phyloP scores from a whole-genome alignment of 1,139 yeast species.

The Saccharomycopsis hybrid region DNA sequence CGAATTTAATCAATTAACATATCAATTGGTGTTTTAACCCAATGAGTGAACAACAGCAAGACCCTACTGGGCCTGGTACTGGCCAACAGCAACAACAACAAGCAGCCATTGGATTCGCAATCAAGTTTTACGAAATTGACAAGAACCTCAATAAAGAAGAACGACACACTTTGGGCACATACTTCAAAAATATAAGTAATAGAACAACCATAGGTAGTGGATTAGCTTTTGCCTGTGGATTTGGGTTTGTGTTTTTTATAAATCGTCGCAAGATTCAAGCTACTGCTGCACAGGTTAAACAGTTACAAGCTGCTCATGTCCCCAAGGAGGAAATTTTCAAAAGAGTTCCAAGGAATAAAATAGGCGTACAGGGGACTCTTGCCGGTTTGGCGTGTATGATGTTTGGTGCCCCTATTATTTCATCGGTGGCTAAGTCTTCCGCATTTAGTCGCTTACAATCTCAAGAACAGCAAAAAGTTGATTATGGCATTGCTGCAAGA shows the following conservation, averaged over 20 bases:
- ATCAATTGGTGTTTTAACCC: too few relatives aligned
- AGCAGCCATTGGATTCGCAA: neutral
- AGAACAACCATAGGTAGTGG: slow-evolving; percentile 2
- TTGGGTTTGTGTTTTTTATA: slow-evolving; percentile 9
- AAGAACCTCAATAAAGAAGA: slow-evolving; percentile 13
- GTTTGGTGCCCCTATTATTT: neutral
- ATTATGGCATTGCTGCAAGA: neutral
- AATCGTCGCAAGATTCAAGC: slow-evolving; percentile 8
- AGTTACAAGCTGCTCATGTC: neutral
- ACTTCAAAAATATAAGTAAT: slow-evolving; percentile 5
- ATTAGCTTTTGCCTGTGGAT: slow-evolving; percentile 9
- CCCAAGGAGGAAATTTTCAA: slow-evolving; percentile 8
- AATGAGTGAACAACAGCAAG: too few relatives aligned
- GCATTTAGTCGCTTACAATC: neutral
- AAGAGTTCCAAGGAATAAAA: slow-evolving; percentile 2
- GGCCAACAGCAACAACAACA: neutral
- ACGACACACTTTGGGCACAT: slow-evolving; percentile 12
- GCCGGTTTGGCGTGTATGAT: slow-evolving; percentile 8
- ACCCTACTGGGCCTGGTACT: too few relatives aligned
- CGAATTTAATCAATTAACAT: too few relatives aligned
- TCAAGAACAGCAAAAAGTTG: neutral
- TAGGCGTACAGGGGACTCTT: slow-evolving; percentile 10
- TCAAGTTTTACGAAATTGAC: slow-evolving; percentile 16
- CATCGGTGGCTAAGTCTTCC: neutral
- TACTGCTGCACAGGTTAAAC: slow-evolving; percentile 3